Percentiles rank a stretch among this genome's conserved stretches.
Evolutionary conservation across 768 basidiomycete species (phyloP).

Genomic region (Auricularia heimuer): DNA sequence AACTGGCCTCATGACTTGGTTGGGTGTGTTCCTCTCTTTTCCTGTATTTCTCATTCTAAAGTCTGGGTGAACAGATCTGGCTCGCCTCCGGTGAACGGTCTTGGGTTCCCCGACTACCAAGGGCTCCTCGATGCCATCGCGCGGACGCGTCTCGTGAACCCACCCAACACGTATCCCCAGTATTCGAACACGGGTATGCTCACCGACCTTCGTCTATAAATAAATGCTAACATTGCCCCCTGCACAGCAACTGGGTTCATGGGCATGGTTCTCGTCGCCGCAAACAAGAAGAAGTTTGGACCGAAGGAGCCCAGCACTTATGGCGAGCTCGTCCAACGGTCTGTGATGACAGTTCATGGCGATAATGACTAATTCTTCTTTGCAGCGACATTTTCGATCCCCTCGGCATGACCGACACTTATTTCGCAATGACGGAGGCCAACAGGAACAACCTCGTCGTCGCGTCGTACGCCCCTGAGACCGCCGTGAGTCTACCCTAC

Average conservation of each 20-base stretch:
- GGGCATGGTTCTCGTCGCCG: conserved; percentile 29
- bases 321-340: conserved; percentile 33
- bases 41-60: not conserved
- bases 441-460: conserved; percentile 31
- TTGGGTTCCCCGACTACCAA: conserved; percentile 23
- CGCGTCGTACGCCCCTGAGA: conserved; percentile 5
- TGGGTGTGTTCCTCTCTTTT: conserved; percentile 5
- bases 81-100: conserved; percentile 22
- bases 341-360: not conserved
- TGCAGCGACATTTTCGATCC: conserved; percentile 37
- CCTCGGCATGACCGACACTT: conserved; percentile 34
- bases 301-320: conserved; percentile 21
- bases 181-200: conserved; percentile 31
- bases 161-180: conserved; percentile 34
- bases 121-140: conserved; percentile 28
- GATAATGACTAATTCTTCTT: not conserved
- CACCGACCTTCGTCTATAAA: no score
- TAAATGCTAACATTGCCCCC: not conserved
- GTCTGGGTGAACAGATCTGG: conserved; percentile 6
- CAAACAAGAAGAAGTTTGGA: conserved; percentile 15
- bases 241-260: conserved; percentile 17
- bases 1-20: conserved; percentile 32
- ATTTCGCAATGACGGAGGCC: conserved; percentile 30
- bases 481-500: not conserved
- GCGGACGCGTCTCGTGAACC: conserved; percentile 29